A percentile compares a stretch with the other conserved stretches of the same genome.
These are phyloP conservation scores for Dictyostelium discoideum DNA, from an alignment of 78 protist species.

Conservation along the genomic window dicty_2.7 NC_007090.3:1107501-1108000, in stretches of 20 bases:
- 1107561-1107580: neutral
- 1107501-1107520: neutral
- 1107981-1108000: slow-evolving; percentile 97
- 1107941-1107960: neutral
- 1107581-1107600: neutral
- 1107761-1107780: neutral
- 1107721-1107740: slow-evolving; percentile 78
- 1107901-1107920: neutral
- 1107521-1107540: neutral
- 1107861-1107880: neutral
- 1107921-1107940: neutral
- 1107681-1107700: neutral
- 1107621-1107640: no score
- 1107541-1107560: neutral
- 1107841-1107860: neutral
- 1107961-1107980: slow-evolving; percentile 97
- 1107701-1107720: slow-evolving; percentile 27
- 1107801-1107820: no score
- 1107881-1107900: no score
- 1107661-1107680: slow-evolving; percentile 70
- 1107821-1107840: no score
- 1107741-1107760: slow-evolving; percentile 34
- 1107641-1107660: slow-evolving; percentile 19
- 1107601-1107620: no score
- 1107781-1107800: no score